Conservation (phyloP, 2,329 filamentous ascomycete genomes). For the Arthrinium puccinioides region DNA sequence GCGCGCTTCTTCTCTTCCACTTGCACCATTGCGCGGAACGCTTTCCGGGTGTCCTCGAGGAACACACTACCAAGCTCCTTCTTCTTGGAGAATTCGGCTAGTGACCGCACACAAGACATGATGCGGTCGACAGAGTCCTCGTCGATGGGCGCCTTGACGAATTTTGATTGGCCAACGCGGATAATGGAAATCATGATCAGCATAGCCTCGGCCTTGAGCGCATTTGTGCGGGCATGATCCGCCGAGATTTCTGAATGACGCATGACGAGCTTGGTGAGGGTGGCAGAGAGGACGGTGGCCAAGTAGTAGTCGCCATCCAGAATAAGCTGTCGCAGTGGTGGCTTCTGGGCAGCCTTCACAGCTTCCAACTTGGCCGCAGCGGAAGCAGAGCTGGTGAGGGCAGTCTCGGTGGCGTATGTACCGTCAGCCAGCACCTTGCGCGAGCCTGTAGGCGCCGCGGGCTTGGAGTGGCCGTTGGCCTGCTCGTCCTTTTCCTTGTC, state of each 20-base stretch:
- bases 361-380: conserved; percentile 88
- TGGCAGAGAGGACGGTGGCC: conserved; percentile 89
- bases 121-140: conserved; percentile 98
- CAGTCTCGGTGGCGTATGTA: conserved; percentile 95
- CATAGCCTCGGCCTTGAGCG: conserved; percentile 93
- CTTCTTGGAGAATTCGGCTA: conserved; percentile 83
- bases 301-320: conserved; percentile 97
- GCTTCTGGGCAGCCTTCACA: conserved; percentile 94
- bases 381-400: conserved; percentile 85
- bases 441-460: conserved; percentile 71
- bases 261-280: conserved; percentile 96
- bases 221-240: conserved; percentile 82
- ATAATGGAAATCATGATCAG: conserved; percentile 99
- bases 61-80: conserved; percentile 91
- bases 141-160: conserved; percentile 94
- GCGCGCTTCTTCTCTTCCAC: conserved; percentile 96
- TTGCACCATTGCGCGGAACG: conserved; percentile 94
- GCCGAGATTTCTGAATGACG: conserved; percentile 88
- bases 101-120: conserved; percentile 91
- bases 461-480: conserved; percentile 73
- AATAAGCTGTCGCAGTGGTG: conserved; percentile 87
- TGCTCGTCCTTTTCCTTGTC: conserved; percentile 57
- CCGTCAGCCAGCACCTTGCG: conserved; percentile 91
- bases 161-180: conserved; percentile 95
- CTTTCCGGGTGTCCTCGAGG: conserved; percentile 88